These are phyloP conservation scores for Neofusicoccum umdonicola DNA, from an alignment of 2,329 filamentous ascomycete species.

Conservation along the genomic window DNA sequence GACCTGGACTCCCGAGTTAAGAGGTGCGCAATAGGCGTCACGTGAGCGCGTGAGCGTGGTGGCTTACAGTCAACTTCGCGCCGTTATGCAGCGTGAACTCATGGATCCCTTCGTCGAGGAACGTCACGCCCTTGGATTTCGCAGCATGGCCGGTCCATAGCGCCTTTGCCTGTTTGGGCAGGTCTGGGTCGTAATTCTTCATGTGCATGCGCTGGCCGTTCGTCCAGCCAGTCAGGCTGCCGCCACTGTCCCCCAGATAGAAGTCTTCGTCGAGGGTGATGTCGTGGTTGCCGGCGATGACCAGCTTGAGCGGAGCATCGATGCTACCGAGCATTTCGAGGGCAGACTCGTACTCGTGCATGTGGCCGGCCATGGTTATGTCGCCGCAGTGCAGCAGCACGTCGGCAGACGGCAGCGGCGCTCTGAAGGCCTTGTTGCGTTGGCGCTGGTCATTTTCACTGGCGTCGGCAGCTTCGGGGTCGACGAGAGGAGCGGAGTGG, in stretches of 20 bases:
- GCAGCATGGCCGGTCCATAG: conserved; percentile 50
- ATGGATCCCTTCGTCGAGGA: conserved; percentile 55
- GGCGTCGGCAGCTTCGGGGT: background rate
- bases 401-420: conserved; percentile 51
- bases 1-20: conserved; percentile 29
- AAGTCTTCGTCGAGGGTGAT: conserved; percentile 55
- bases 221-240: background rate
- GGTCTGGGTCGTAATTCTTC: conserved; percentile 23
- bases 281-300: conserved; percentile 65
- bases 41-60: background rate
- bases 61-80: conserved; percentile 43
- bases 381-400: conserved; percentile 60
- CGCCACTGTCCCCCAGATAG: conserved; percentile 31
- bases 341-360: conserved; percentile 48
- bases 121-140: conserved; percentile 47
- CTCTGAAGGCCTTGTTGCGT: conserved; percentile 23
- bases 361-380: conserved; percentile 52
- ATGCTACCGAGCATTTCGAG: conserved; percentile 49
- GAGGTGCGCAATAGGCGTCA: background rate
- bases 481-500: conserved; percentile 27
- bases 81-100: conserved; percentile 50
- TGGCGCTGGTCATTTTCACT: background rate
- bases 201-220: conserved; percentile 30
- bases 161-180: conserved; percentile 29
- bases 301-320: conserved; percentile 57